Conservation (phyloP, 768 basidiomycete species). For the Lactarius quietus region DNA sequence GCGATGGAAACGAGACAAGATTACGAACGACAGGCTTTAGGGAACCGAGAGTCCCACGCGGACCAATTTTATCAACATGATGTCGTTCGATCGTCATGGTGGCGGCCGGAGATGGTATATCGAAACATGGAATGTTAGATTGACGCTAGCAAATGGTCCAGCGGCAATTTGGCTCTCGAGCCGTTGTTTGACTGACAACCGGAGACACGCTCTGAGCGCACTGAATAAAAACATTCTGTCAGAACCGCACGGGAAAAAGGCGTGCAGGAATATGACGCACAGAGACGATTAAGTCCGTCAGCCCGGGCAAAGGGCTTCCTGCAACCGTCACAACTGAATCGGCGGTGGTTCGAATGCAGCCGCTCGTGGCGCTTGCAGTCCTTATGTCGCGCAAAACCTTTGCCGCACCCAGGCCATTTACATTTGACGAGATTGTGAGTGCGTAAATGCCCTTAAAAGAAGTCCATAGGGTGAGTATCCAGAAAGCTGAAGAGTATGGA, state of each 20-base stretch:
- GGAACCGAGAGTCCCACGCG: too few species aligned
- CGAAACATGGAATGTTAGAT: too few species aligned
- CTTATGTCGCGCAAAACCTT: slow-evolving; percentile 91
- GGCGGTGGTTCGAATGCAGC: slow-evolving; percentile 87
- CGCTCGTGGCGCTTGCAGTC: slow-evolving; percentile 97
- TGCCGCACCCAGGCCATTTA: too few species aligned
- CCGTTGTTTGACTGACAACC: too few species aligned
- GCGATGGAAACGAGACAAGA: too few species aligned
- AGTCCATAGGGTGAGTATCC: slow-evolving; percentile 2
- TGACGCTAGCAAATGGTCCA: too few species aligned
- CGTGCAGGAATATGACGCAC: slow-evolving; percentile 42
- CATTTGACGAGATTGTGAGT: slow-evolving; percentile 94
- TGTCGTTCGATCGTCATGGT: too few species aligned
- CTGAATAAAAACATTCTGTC: slow-evolving; percentile 35
- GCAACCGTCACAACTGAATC: slow-evolving; percentile 92
- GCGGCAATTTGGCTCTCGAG: too few species aligned
- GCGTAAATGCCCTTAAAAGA: slow-evolving; percentile 75
- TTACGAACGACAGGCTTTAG: too few species aligned
- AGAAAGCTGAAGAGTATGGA: slow-evolving; percentile 5
- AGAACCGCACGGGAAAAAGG: background rate
- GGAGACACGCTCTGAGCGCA: slow-evolving; percentile 77
- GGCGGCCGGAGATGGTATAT: too few species aligned
- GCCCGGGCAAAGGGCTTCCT: slow-evolving; percentile 90
- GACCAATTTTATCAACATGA: too few species aligned
- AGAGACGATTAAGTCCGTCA: slow-evolving; percentile 91